Evolutionary conservation across 2,329 filamentous ascomycete species (phyloP).

Genomic region (Aphanoascus verrucosus): DNA sequence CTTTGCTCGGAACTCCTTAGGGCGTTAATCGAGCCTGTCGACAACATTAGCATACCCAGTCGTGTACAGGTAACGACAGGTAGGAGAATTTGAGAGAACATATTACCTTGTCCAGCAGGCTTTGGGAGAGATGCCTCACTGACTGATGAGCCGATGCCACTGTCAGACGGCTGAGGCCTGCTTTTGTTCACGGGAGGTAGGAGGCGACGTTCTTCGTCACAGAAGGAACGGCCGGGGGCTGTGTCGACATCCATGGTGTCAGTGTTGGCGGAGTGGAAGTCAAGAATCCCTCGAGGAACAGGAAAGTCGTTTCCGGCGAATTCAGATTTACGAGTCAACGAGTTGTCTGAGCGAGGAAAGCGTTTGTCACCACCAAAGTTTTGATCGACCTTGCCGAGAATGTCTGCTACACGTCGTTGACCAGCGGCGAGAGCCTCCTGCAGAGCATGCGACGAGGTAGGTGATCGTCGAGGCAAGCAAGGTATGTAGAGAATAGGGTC

Average conservation of each 20-base stretch:
- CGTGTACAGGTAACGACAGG: neutral
- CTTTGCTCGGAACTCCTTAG: conserved; percentile 20
- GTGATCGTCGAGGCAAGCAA: conserved; percentile 52
- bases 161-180: conserved; percentile 51
- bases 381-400: conserved; percentile 56
- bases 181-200: conserved; percentile 49
- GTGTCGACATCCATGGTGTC: conserved; percentile 24
- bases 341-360: conserved; percentile 30
- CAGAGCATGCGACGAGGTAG: conserved; percentile 45
- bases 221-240: conserved; percentile 21
- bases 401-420: conserved; percentile 56
- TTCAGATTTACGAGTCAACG: conserved; percentile 31
- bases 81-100: conserved; percentile 12
- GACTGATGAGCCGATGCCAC: conserved; percentile 76
- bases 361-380: conserved; percentile 32
- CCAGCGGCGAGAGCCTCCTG: conserved; percentile 63
- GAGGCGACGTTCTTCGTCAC: conserved; percentile 39
- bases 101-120: conserved; percentile 29
- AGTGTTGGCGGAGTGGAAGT: conserved; percentile 44
- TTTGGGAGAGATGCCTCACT: conserved; percentile 45
- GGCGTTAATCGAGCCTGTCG: neutral
- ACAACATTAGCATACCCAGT: neutral
- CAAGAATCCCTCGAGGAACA: conserved; percentile 50
- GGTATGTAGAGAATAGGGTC: conserved; percentile 37
- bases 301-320: conserved; percentile 49